Conservation (phyloP, 129 eudicot genomes). For the Centaurea solstitialis region DNA sequence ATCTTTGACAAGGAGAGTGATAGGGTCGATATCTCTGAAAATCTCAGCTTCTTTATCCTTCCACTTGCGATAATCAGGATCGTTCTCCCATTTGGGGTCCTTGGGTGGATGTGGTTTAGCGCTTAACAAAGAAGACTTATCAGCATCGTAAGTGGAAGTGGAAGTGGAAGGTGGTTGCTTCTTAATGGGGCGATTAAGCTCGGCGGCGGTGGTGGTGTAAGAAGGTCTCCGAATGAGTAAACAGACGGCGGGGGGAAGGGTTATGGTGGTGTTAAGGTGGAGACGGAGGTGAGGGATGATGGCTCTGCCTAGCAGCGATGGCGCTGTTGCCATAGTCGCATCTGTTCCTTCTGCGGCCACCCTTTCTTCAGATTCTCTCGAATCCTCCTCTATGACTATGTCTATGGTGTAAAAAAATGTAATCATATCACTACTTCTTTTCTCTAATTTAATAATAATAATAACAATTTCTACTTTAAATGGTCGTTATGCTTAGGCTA, state of each 20-base stretch:
- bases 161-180: slow-evolving; percentile 26
- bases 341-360: slow-evolving; percentile 23
- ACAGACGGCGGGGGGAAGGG: slow-evolving; percentile 36
- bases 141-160: neutral
- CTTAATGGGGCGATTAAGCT: slow-evolving; percentile 42
- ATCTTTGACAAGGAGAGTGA: slow-evolving; percentile 51
- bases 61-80: slow-evolving; percentile 71
- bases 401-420: no score
- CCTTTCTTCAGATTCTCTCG: slow-evolving; percentile 14
- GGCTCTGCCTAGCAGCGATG: slow-evolving; percentile 42
- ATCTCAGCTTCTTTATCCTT: slow-evolving; percentile 68
- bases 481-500: no score
- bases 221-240: slow-evolving; percentile 40
- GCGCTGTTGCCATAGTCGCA: slow-evolving; percentile 63
- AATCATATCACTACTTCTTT: neutral
- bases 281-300: slow-evolving; percentile 57
- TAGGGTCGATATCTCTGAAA: slow-evolving; percentile 59
- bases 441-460: neutral
- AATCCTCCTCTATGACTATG: neutral
- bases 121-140: slow-evolving; percentile 14
- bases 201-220: slow-evolving; percentile 41
- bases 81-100: slow-evolving; percentile 37
- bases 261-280: slow-evolving; percentile 38
- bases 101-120: slow-evolving; percentile 31
- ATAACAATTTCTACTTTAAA: no score